Conservation (phyloP, 2,329 filamentous ascomycete species). For the Rhytidhysteron rufulum region DNA sequence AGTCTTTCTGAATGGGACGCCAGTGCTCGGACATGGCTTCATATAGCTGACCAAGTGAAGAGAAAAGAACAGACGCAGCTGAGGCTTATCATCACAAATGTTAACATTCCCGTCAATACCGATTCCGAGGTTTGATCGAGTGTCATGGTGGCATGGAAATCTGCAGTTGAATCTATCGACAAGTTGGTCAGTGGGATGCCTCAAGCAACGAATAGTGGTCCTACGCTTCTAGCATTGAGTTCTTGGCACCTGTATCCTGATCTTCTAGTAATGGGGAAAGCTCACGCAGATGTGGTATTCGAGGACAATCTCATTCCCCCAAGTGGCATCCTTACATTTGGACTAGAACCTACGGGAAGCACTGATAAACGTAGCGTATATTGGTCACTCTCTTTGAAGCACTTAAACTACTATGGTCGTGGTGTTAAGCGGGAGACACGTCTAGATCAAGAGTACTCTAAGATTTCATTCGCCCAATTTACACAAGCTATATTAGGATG, state of each 20-base stretch:
- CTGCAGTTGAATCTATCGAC: slow-evolving; percentile 9
- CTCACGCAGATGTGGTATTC: neutral
- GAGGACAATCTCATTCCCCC: slow-evolving; percentile 1
- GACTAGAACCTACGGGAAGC: neutral
- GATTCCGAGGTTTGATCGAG: slow-evolving; percentile 1
- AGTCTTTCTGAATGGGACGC: slow-evolving; percentile 11
- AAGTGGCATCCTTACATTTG: slow-evolving; percentile 4
- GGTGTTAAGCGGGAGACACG: neutral
- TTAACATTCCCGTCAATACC: slow-evolving; percentile 5
- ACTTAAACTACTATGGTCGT: slow-evolving; percentile 7
- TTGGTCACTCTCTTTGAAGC: slow-evolving; percentile 8
- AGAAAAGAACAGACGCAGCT: slow-evolving; percentile 8
- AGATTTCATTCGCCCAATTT: neutral
- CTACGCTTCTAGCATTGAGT: slow-evolving; percentile 7
- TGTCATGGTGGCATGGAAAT: slow-evolving; percentile 12
- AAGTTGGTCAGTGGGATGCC: slow-evolving; percentile 10
- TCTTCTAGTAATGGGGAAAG: slow-evolving; percentile 3
- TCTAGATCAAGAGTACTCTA: neutral
- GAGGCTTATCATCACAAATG: slow-evolving; percentile 10
- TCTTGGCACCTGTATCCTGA: slow-evolving; percentile 16
- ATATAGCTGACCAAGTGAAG: slow-evolving; percentile 7
- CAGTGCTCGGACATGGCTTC: slow-evolving; percentile 12
- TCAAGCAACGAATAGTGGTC: slow-evolving; percentile 7
- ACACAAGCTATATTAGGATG: neutral
- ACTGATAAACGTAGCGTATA: slow-evolving; percentile 3